A percentile compares a stretch with the other conserved stretches of the same genome.
Conservation (phyloP, 139 green algal species). For the Desmodesmus armatus region DNA sequence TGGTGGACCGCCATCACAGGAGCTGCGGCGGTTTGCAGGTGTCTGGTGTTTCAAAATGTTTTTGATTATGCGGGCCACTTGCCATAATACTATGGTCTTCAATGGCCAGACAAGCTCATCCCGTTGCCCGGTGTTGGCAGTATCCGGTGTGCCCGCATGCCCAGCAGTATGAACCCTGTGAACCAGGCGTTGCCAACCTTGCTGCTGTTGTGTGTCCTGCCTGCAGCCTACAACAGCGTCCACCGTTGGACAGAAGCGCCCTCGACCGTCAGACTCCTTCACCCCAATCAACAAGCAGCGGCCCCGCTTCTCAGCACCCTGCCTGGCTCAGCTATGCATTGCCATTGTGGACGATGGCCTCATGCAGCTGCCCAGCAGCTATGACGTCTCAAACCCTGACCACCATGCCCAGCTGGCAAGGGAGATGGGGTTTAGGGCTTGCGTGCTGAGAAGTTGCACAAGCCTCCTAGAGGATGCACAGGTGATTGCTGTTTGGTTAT, state of each 20-base stretch:
- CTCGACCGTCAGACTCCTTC: conserved; percentile 3
- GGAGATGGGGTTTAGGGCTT: conserved; percentile 52
- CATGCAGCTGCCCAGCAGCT: conserved; percentile 14
- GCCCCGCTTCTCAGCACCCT: conserved; percentile 45
- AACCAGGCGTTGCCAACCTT: neutral
- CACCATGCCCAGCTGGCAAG: conserved; percentile 52
- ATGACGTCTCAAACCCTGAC: neutral
- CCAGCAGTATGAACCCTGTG: no score
- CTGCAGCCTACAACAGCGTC: conserved; percentile 6
- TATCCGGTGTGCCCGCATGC: no score
- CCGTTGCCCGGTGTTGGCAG: no score
- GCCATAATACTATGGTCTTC: no score
- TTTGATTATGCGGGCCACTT: no score
- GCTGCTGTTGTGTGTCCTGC: neutral
- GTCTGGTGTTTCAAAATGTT: no score
- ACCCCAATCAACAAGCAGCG: conserved; percentile 33
- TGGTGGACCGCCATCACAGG: no score
- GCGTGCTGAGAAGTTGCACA: conserved; percentile 47
- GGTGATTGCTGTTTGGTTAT: conserved; percentile 17
- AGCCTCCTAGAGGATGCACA: conserved; percentile 43
- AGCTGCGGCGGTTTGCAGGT: no score
- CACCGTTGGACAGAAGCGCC: conserved; percentile 28
- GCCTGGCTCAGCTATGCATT: conserved; percentile 48
- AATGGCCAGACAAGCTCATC: no score
- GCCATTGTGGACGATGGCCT: conserved; percentile 56